Conservation (phyloP, 2,329 filamentous ascomycete genomes). For the Exserohilum turcica region DNA sequence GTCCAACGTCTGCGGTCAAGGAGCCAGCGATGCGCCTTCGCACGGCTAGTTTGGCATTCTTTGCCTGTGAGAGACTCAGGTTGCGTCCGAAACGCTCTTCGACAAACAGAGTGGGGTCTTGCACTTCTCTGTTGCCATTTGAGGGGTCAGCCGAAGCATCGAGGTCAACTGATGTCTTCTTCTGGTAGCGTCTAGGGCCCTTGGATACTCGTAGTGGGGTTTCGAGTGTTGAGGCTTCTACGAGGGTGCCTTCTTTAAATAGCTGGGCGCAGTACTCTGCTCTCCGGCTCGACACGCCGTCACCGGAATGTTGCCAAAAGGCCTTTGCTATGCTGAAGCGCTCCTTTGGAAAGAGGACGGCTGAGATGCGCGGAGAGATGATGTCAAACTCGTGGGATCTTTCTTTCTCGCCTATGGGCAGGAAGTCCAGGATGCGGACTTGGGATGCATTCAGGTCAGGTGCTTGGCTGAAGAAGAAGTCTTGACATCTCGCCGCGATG, state of each 20-base stretch:
- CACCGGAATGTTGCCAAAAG: slow-evolving; percentile 96
- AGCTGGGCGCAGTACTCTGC: slow-evolving; percentile 86
- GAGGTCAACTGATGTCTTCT: slow-evolving; percentile 59
- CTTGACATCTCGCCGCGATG: slow-evolving; percentile 72
- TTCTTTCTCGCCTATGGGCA: slow-evolving; percentile 63
- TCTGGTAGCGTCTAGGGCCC: slow-evolving; percentile 81
- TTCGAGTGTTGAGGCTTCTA: slow-evolving; percentile 52
- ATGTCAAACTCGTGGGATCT: slow-evolving; percentile 53
- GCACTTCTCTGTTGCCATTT: slow-evolving; percentile 49
- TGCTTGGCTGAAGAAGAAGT: slow-evolving; percentile 70
- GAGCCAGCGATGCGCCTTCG: slow-evolving; percentile 86
- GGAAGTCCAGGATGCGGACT: slow-evolving; percentile 66
- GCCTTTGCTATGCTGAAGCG: slow-evolving; percentile 79
- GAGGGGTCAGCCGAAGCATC: slow-evolving; percentile 17
- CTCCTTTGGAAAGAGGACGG: slow-evolving; percentile 71
- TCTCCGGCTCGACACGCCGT: slow-evolving; percentile 87
- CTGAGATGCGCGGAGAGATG: slow-evolving; percentile 53
- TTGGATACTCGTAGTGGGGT: slow-evolving; percentile 58
- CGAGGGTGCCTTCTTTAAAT: slow-evolving; percentile 70
- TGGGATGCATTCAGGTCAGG: slow-evolving; percentile 57
- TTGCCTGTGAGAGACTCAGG: slow-evolving; percentile 76
- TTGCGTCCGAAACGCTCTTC: slow-evolving; percentile 96
- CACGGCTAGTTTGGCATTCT: slow-evolving; percentile 84
- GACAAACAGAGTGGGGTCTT: slow-evolving; percentile 80
- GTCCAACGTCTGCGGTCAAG: slow-evolving; percentile 72